phyloP scores from a whole-genome alignment of 2,329 filamentous ascomycete species.

The Fusarium oxysporum region DNA sequence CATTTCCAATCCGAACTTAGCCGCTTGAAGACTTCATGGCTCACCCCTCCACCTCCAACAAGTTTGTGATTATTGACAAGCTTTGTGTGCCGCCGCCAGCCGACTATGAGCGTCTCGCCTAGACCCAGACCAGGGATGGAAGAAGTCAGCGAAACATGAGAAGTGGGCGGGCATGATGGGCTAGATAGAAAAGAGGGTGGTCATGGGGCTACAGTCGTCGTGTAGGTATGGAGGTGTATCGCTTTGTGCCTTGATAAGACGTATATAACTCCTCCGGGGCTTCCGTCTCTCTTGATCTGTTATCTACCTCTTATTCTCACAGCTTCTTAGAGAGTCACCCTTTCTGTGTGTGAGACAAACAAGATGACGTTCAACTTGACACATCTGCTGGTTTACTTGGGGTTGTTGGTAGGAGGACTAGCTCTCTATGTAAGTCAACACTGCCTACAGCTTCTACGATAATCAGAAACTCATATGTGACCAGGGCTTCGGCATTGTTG shows the following conservation, averaged over 20 bases:
- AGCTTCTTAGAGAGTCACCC: constrained; percentile 6
- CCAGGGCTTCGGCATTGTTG: constrained; percentile 55
- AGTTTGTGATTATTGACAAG: constrained; percentile 36
- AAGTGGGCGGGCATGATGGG: constrained; percentile 21
- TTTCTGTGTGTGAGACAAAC: constrained; percentile 1
- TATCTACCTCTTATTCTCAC: not conserved
- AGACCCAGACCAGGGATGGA: constrained; percentile 11
- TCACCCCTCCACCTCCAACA: constrained; percentile 21
- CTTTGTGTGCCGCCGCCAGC: constrained; percentile 46
- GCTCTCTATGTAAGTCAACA: constrained; percentile 56
- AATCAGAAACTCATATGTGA: constrained; percentile 1
- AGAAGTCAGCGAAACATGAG: constrained; percentile 20
- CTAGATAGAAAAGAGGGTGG: constrained; percentile 22
- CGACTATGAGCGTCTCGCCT: constrained; percentile 38
- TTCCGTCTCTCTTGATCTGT: constrained; percentile 12
- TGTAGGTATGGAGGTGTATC: constrained; percentile 2
- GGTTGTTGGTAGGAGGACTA: constrained; percentile 50
- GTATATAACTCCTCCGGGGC: constrained; percentile 15
- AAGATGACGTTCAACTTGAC: constrained; percentile 47
- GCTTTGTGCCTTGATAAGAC: constrained; percentile 11
- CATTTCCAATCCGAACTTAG: constrained; percentile 49
- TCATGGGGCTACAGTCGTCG: constrained; percentile 19
- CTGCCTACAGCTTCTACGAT: not conserved
- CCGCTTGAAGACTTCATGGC: constrained; percentile 35
- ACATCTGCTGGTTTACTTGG: constrained; percentile 57